These are phyloP conservation scores for Serendipita sp. DNA, from an alignment of 768 basidiomycete species.

Conservation along the genomic window DNA sequence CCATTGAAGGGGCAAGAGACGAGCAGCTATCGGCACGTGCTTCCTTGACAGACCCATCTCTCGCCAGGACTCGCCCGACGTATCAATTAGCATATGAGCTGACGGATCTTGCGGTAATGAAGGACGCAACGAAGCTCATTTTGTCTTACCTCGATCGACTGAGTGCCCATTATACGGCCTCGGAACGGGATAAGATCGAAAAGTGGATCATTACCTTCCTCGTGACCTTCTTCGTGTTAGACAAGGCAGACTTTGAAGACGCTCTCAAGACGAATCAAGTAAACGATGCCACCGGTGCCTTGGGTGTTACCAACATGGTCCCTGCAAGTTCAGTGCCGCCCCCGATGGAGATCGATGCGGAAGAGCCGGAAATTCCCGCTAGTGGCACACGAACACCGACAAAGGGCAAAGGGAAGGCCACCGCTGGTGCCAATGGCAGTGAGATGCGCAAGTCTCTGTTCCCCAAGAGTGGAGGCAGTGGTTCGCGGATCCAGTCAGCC, in stretches of 20 bases:
- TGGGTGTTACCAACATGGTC: not conserved
- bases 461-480: not conserved
- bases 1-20: constrained; percentile 56
- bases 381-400: not conserved
- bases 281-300: constrained; percentile 12
- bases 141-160: constrained; percentile 85
- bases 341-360: not conserved
- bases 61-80: constrained; percentile 12
- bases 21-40: constrained; percentile 55
- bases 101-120: constrained; percentile 61
- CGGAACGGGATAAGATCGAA: constrained; percentile 73
- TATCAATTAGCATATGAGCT: constrained; percentile 71
- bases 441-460: not conserved
- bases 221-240: constrained; percentile 66
- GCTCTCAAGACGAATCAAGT: constrained; percentile 42
- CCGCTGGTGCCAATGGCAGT: not conserved
- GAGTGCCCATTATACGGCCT: constrained; percentile 51
- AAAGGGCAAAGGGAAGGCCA: constrained; percentile 5
- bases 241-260: constrained; percentile 55
- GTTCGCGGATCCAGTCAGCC: not conserved
- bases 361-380: not conserved
- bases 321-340: not conserved
- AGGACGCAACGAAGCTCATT: constrained; percentile 80
- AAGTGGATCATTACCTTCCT: constrained; percentile 62
- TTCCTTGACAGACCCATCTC: constrained; percentile 13